Evolutionary conservation across 345 rosid species (phyloP).

Genomic region (Alliaria petiolata): DNA sequence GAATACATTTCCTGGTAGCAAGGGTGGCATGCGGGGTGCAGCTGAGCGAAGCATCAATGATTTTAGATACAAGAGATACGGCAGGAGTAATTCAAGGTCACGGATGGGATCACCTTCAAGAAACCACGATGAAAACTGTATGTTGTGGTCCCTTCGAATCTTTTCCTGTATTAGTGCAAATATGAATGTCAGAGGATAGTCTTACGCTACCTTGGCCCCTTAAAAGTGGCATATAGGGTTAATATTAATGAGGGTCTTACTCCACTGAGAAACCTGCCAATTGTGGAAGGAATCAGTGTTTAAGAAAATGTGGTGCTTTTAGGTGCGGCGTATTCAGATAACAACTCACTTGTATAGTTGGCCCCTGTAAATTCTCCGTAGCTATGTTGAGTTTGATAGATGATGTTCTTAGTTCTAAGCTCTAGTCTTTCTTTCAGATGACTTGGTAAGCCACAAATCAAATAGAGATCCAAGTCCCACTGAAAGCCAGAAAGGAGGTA

Average conservation of each 20-base stretch:
- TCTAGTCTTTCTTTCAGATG: slow-evolving; percentile 49
- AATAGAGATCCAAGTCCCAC: slow-evolving; percentile 46
- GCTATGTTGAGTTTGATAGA: neutral
- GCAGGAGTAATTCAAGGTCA: slow-evolving; percentile 47
- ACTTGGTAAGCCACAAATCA: slow-evolving; percentile 47
- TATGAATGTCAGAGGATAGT: slow-evolving; percentile 1
- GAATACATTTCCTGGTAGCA: slow-evolving; percentile 39
- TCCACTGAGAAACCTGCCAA: neutral
- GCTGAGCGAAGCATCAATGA: slow-evolving; percentile 57
- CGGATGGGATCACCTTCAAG: slow-evolving; percentile 48
- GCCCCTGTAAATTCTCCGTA: neutral
- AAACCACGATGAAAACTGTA: slow-evolving; percentile 65
- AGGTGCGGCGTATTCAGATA: neutral
- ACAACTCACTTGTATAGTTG: slow-evolving; percentile 1
- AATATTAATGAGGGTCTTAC: neutral
- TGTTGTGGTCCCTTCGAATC: slow-evolving; percentile 20
- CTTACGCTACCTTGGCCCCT: neutral
- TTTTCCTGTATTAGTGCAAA: neutral
- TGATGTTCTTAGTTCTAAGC: slow-evolving; percentile 12
- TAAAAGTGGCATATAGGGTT: neutral
- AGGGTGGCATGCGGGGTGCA: slow-evolving; percentile 44
- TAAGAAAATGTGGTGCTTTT: neutral
- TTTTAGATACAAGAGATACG: slow-evolving; percentile 44
- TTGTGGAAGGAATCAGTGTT: neutral
- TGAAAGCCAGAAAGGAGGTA: slow-evolving; percentile 77